Evolutionary conservation across 345 rosid genomes (phyloP).

Genomic region (Euphorbia lathyris): DNA sequence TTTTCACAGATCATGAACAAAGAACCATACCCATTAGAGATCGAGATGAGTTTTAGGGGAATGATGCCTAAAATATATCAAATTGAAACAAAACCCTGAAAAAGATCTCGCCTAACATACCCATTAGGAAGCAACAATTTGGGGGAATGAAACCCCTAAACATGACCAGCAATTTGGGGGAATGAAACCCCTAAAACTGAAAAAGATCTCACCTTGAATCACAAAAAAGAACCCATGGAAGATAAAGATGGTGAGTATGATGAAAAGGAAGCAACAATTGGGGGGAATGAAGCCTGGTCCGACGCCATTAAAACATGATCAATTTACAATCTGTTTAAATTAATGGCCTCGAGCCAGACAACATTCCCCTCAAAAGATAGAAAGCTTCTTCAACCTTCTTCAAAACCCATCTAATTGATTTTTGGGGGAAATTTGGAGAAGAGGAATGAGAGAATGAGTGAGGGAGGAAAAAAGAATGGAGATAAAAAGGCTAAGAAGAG

Average conservation of each 20-base stretch:
- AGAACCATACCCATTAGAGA: background rate
- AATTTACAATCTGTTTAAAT: background rate
- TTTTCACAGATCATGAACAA: background rate
- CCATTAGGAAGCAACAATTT: too few relatives aligned
- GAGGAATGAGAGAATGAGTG: constrained; percentile 19
- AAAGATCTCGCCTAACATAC: too few relatives aligned
- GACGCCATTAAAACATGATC: constrained; percentile 46
- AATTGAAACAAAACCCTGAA: background rate
- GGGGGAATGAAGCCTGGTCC: constrained; percentile 99
- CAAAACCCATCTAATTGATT: too few relatives aligned
- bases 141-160: too few relatives aligned
- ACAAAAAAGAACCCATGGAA: background rate
- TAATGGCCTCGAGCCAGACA: constrained; percentile 92
- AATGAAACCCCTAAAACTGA: too few relatives aligned
- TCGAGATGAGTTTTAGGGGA: background rate
- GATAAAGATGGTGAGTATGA: background rate
- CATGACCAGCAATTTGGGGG: too few relatives aligned
- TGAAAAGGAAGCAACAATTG: constrained; percentile 42
- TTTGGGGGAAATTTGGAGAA: background rate
- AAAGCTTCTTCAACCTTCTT: constrained; percentile 2
- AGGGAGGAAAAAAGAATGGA: constrained; percentile 21
- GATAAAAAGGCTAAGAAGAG: constrained; percentile 30
- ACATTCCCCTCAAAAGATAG: constrained; percentile 82
- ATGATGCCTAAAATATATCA: background rate
- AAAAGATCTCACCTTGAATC: background rate